Base-by-base conservation (phyloP, 1,284 basidiomycete species). In the Cutaneotrichosporon sp. region DNA sequence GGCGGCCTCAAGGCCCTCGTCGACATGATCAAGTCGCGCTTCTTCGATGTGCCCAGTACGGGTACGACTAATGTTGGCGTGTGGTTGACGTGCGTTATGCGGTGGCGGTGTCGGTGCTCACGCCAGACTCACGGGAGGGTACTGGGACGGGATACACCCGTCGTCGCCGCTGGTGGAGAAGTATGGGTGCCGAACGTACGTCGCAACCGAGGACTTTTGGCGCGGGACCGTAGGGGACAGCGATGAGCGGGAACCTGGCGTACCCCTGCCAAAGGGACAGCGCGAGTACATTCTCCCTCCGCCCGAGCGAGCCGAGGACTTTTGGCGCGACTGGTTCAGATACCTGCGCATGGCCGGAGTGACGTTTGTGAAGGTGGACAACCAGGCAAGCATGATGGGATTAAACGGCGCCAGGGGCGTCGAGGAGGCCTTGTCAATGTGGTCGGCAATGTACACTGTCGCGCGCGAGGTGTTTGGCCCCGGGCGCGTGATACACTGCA, bases 291-390 rank as follows among this genome's bases (percentile, higher is more conserved):
- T 56, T 54, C 34, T 69, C 8, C 69, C 69, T 3, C 33, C 49
- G 10, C 59, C 63, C 8, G 55, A 59, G 8, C 57, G 60, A 22
- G 67, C 67, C 0, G 46, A 21, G 3, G 40, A 41, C 26, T 71
- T 71, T 54, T 71, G 69, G 69, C 13, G 41, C 18, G 68, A 68
- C 50, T 71, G 55, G 54, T 69, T 71, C 42, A 49, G 36, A 1
- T 37, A 52, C 26, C 47, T 71, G 17, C 59, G 58, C 18, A 23
- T 17, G 9, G 54, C 60, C 37, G 69, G 69, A 1, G 54, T 68
- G 23, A 53, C 54, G 17, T 71, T 68, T 46, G 50, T 69, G 53
- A 71, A 71, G 52, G 59, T 63, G 33, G 67, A 69, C 50, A 66
- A 69, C 50, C 65, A 69, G 52, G 67, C 65, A 2, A 18, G 44